These are phyloP conservation scores for Cylindrotheca closterium DNA, from an alignment of 108 stramenopile species.

Conservation along the genomic window DNA sequence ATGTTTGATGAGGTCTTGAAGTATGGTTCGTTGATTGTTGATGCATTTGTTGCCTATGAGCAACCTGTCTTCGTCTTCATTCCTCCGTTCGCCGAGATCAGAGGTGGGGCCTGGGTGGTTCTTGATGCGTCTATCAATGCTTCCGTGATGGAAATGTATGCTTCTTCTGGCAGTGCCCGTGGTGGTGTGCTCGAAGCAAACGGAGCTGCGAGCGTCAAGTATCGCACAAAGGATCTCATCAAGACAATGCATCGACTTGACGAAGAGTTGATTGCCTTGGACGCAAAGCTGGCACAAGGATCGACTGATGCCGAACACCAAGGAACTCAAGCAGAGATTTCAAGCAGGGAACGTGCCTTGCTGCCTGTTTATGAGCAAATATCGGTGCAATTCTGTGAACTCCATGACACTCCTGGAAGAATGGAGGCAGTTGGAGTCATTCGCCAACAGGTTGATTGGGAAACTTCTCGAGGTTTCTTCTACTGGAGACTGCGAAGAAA, in stretches of 20 bases:
- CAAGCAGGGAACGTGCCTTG: slow-evolving; percentile 73
- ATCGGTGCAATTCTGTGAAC: slow-evolving; percentile 97
- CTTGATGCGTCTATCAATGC: slow-evolving; percentile 99
- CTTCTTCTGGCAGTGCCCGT: slow-evolving; percentile 74
- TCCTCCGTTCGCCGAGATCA: slow-evolving; percentile 96
- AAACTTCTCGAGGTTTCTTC: slow-evolving; percentile 85
- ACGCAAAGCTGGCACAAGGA: slow-evolving; percentile 56
- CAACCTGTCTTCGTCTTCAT: slow-evolving; percentile 99
- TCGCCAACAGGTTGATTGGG: slow-evolving; percentile 91
- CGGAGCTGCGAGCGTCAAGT: slow-evolving; percentile 97
- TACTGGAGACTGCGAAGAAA: slow-evolving; percentile 97
- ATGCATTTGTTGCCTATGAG: slow-evolving; percentile 95
- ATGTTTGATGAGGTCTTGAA: slow-evolving; percentile 99
- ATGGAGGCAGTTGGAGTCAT: slow-evolving; percentile 99
- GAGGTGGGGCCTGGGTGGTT: slow-evolving; percentile 99
- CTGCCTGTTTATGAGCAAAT: slow-evolving; percentile 94
- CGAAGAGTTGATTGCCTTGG: slow-evolving; percentile 70
- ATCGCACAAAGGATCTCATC: slow-evolving; percentile 90
- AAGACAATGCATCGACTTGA: slow-evolving; percentile 95
- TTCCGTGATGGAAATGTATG: slow-evolving; percentile 98
- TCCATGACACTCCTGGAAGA: slow-evolving; percentile 99
- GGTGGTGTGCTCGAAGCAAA: slow-evolving; percentile 99
- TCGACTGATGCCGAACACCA: slow-evolving; percentile 30
- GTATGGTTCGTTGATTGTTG: slow-evolving; percentile 98
- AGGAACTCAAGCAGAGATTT: slow-evolving; percentile 47